Evolutionary conservation across 139 green algal species (phyloP), one percentile per base, ranked within the genome.

Genomic region (Axilococcus clingmanii): DNA sequence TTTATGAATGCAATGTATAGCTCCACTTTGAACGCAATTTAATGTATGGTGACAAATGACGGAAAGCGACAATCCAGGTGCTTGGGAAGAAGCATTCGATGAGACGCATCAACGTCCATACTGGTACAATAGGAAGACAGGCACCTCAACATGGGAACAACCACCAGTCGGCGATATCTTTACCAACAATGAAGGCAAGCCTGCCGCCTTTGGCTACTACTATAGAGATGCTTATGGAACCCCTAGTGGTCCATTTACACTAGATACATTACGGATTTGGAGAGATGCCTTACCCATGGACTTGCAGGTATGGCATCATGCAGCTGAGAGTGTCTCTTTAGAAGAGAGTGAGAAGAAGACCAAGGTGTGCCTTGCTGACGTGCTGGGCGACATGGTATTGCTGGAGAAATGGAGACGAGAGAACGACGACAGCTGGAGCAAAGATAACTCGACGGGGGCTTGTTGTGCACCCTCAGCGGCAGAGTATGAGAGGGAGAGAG

Each of bases 231-330:
- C 60, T 3, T 49, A 42, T n/a, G 57, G 61, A 15, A 14, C 12
- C 20, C 29, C 69, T 44, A 65, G 74, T 9, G 73, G 73, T 5
- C 73, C 73, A 11, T 81, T 81, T 42, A 50, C 17, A 0, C 5
- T 43, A 11, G 47, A 75, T 27, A 51, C 68, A 48, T 50, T 81
- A 33, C 43, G 19, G 16, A 59, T 38, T 2, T 81, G 73, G 73
- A 48, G 73, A 6, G 24, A 48, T n/a, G 63, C 52, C 32, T 45
- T 81, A n/a, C 71, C 73, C 14, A 82, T 81, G 72, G 62, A 81
- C 57, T 45, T 81, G 27, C 22, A 35, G 2, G 49, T 81, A 28
- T 65, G 61, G 43, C 25, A 32, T 12, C n/a, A n/a, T n/a, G n/a
- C n/a, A n/a, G n/a, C n/a, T n/a, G n/a, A n/a, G n/a, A n/a, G n/a